A percentile compares a stretch with the other conserved stretches of the same genome.
Evolutionary conservation across 805 yeast species (phyloP).

Genomic region (Hanseniaspora lachancei): DNA sequence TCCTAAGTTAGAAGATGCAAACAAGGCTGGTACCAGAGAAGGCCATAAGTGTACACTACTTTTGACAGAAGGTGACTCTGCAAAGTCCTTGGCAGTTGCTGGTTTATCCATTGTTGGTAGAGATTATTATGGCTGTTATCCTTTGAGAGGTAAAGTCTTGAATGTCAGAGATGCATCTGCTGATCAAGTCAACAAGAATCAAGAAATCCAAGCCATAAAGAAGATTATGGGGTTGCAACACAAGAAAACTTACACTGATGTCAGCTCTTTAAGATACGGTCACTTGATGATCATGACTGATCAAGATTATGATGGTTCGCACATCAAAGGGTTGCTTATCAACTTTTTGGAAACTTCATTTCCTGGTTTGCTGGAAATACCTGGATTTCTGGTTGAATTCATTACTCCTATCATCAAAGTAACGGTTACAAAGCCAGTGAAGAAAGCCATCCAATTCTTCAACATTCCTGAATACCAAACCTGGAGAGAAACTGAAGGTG

Average conservation of each 20-base stretch:
- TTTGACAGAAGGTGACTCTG: slow-evolving; percentile 95
- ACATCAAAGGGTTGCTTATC: slow-evolving; percentile 88
- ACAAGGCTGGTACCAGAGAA: slow-evolving; percentile 87
- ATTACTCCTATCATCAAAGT: slow-evolving; percentile 95
- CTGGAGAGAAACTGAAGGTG: slow-evolving; percentile 82
- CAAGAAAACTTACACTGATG: slow-evolving; percentile 64
- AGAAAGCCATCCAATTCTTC: slow-evolving; percentile 58
- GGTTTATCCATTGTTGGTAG: slow-evolving; percentile 93
- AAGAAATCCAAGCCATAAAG: slow-evolving; percentile 88
- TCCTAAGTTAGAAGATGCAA: slow-evolving; percentile 87
- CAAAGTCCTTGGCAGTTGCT: slow-evolving; percentile 78
- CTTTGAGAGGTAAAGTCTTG: slow-evolving; percentile 84
- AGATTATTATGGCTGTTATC: slow-evolving; percentile 89
- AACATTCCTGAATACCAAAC: slow-evolving; percentile 90
- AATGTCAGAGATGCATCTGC: slow-evolving; percentile 94
- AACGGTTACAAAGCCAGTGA: slow-evolving; percentile 52
- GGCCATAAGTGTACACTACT: slow-evolving; percentile 87
- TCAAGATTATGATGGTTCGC: slow-evolving; percentile 99
- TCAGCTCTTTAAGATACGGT: slow-evolving; percentile 75
- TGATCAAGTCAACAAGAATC: slow-evolving; percentile 87
- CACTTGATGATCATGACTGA: slow-evolving; percentile 98
- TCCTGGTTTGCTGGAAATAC: slow-evolving; percentile 81
- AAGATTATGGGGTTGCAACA: slow-evolving; percentile 93
- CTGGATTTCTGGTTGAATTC: slow-evolving; percentile 85
- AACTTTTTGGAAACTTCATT: slow-evolving; percentile 86